A percentile compares a stretch with the other conserved stretches of the same genome.
phyloP scores from a whole-genome alignment of 2,329 filamentous ascomycete species.

The Penicillium janthinellum region DNA sequence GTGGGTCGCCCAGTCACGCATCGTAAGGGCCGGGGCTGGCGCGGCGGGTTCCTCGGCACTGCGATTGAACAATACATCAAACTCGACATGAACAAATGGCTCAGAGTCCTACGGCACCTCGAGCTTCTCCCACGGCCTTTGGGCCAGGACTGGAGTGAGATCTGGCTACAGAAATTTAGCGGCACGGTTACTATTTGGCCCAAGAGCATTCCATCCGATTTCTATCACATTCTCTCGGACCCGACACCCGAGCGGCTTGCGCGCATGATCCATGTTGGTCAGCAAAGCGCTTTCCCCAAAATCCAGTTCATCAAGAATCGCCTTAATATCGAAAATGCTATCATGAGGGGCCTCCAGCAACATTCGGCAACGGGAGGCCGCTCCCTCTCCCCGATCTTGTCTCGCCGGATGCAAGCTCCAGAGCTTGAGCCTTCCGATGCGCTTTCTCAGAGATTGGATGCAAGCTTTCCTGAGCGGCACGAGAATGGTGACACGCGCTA shows the following conservation, averaged over 20 bases:
- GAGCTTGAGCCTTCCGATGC: conserved; percentile 22
- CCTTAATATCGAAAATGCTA: conserved; percentile 75
- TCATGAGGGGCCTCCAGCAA: conserved; percentile 56
- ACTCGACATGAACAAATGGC: conserved; percentile 95
- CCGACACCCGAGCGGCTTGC: conserved; percentile 74
- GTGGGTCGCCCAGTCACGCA: conserved; percentile 94
- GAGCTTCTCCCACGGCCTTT: conserved; percentile 87
- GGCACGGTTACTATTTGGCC: conserved; percentile 98
- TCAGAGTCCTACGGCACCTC: conserved; percentile 88
- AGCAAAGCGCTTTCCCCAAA: conserved; percentile 87
- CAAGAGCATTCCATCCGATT: conserved; percentile 75
- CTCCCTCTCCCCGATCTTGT: conserved; percentile 32
- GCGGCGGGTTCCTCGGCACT: conserved; percentile 89
- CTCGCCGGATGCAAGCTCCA: conserved; percentile 28
- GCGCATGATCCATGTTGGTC: conserved; percentile 86
- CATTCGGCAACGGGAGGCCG: conserved; percentile 31
- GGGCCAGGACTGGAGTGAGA: conserved; percentile 94
- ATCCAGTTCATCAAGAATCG: conserved; percentile 88
- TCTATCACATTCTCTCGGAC: conserved; percentile 82
- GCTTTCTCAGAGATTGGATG: conserved; percentile 30
- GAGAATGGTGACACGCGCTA: conserved; percentile 28
- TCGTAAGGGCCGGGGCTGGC: conserved; percentile 89
- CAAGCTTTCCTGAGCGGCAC: conserved; percentile 31
- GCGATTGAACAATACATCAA: conserved; percentile 95
- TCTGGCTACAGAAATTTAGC: conserved; percentile 93